phyloP scores from a whole-genome alignment of 371 early-diverging fungal genomes.

The Zychaea mexicana region DNA sequence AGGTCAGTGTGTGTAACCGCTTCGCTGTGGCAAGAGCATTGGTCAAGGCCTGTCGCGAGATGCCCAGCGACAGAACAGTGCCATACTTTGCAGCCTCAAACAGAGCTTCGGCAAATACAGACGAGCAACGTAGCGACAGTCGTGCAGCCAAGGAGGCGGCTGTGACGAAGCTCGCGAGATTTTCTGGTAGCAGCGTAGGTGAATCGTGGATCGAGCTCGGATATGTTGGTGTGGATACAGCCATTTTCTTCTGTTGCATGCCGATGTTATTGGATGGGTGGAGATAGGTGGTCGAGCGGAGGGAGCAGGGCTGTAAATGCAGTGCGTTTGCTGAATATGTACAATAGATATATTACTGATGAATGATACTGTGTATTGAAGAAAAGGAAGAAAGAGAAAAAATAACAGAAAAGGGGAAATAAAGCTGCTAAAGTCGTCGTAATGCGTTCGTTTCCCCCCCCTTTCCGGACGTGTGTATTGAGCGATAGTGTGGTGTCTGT shows the following conservation, averaged over 20 bases:
- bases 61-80: conserved; percentile 60
- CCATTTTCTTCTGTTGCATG: background rate
- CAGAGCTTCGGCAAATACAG: conserved; percentile 50
- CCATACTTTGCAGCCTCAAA: conserved; percentile 66
- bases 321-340: too few relatives aligned
- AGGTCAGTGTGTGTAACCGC: conserved; percentile 47
- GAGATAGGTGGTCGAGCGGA: too few relatives aligned
- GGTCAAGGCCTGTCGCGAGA: conserved; percentile 57
- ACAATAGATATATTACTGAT: too few relatives aligned
- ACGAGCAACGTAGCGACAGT: conserved; percentile 42
- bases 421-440: too few relatives aligned
- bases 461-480: background rate
- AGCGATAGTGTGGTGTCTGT: background rate
- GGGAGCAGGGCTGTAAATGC: too few relatives aligned
- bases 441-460: background rate
- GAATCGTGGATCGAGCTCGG: conserved; percentile 19
- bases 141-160: conserved; percentile 44
- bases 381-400: too few relatives aligned
- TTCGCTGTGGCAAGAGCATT: conserved; percentile 62
- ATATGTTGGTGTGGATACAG: conserved; percentile 2
- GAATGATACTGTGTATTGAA: too few relatives aligned
- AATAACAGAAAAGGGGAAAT: too few relatives aligned
- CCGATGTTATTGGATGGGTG: background rate
- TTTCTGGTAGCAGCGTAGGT: conserved; percentile 43
- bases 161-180: conserved; percentile 45